A percentile compares a stretch with the other conserved stretches of the same genome.
Evolutionary conservation across 768 basidiomycete genomes (phyloP).

Genomic region (Suillus lakei): DNA sequence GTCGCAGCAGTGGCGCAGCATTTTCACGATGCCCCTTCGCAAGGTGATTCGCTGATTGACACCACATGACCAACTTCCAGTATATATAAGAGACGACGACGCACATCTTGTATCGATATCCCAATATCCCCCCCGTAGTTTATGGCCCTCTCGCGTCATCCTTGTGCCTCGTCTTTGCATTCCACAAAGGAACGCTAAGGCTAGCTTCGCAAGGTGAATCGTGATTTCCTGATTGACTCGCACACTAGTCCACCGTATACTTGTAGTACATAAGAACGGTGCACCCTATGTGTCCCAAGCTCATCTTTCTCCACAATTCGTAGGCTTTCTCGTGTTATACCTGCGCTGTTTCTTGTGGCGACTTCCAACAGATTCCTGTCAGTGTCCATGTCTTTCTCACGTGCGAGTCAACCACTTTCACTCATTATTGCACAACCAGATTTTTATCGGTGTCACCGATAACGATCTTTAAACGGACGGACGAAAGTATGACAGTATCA

Average conservation of each 20-base stretch:
- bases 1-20: too few relatives aligned
- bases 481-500: background rate
- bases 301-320: background rate
- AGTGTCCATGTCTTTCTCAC: background rate
- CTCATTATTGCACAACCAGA: background rate
- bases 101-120: background rate
- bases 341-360: background rate
- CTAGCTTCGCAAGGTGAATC: background rate
- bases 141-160: background rate
- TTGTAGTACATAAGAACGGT: background rate
- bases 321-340: background rate
- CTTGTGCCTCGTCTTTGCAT: slow-evolving; percentile 3
- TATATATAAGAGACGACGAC: background rate
- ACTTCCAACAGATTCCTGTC: background rate
- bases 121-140: too few relatives aligned
- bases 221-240: background rate
- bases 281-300: background rate
- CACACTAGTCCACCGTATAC: background rate
- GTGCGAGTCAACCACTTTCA: background rate
- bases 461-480: too few relatives aligned
- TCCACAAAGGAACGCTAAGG: background rate
- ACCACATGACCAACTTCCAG: background rate
- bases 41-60: background rate
- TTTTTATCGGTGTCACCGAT: background rate
- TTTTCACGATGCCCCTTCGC: too few relatives aligned